These are phyloP conservation scores for Cladorrhinum sp. DNA, from an alignment of 2,329 filamentous ascomycete species.

Conservation along the genomic window DNA sequence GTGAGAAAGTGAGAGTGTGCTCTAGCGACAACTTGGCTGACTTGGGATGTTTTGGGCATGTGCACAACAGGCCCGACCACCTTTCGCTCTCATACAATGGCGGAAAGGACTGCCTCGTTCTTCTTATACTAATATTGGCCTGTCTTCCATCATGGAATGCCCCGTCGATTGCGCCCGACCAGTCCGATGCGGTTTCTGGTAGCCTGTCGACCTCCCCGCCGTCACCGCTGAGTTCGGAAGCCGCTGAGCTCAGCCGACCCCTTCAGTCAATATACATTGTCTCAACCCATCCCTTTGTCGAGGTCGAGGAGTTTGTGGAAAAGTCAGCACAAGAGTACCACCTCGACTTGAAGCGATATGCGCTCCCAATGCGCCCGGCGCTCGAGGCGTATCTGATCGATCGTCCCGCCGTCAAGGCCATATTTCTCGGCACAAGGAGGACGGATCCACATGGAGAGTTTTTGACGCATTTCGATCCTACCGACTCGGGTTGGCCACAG, in stretches of 20 bases:
- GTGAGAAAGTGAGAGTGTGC: slow-evolving; percentile 12
- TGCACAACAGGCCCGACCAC: slow-evolving; percentile 60
- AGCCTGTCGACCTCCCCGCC: slow-evolving; percentile 12
- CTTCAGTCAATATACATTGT: slow-evolving; percentile 88
- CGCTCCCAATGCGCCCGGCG: slow-evolving; percentile 74
- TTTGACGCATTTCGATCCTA: slow-evolving; percentile 79
- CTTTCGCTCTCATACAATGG: slow-evolving; percentile 94
- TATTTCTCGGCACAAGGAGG: slow-evolving; percentile 83
- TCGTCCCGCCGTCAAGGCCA: slow-evolving; percentile 63
- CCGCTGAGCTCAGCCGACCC: slow-evolving; percentile 21
- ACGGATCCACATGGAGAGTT: slow-evolving; percentile 87
- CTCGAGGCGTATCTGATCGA: slow-evolving; percentile 74
- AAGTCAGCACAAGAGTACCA: slow-evolving; percentile 65
- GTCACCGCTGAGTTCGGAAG: background rate
- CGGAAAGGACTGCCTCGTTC: slow-evolving; percentile 94
- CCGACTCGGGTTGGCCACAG: slow-evolving; percentile 83
- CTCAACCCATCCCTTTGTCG: slow-evolving; percentile 75
- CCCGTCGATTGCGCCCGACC: slow-evolving; percentile 23
- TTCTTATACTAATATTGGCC: slow-evolving; percentile 82
- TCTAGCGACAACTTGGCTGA: slow-evolving; percentile 8
- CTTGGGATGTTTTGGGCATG: slow-evolving; percentile 11
- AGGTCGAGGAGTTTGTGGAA: slow-evolving; percentile 82
- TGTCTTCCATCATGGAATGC: slow-evolving; percentile 42
- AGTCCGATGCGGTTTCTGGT: slow-evolving; percentile 16
- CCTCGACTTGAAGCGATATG: slow-evolving; percentile 71